Conservation (phyloP, 78 protist species). For the slime mould (Dictyostelium discoideum) region DNA sequence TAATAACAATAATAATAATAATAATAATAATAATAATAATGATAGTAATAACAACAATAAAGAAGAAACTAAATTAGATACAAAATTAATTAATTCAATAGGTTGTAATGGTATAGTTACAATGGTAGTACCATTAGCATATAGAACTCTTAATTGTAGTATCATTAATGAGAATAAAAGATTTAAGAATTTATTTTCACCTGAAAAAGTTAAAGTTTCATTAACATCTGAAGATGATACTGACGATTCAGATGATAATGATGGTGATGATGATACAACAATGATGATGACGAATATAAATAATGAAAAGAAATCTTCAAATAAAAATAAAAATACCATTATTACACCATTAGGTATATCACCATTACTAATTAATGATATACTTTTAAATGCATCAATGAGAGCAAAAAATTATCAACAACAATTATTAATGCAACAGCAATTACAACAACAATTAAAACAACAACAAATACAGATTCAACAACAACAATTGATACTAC, state of each 20-base stretch:
- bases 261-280: neutral
- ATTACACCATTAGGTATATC: constrained; percentile 1
- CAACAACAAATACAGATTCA: neutral
- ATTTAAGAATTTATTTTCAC: neutral
- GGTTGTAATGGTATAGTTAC: neutral
- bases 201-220: neutral
- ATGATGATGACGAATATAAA: too few relatives aligned
- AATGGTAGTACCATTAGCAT: neutral
- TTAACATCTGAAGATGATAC: neutral
- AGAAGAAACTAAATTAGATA: neutral
- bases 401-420: neutral
- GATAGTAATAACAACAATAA: neutral
- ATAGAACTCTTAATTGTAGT: neutral
- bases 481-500: neutral
- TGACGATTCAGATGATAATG: neutral
- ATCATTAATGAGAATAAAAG: neutral
- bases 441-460: neutral
- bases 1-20: neutral
- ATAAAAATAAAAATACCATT: neutral
- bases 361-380: neutral
- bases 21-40: too few relatives aligned
- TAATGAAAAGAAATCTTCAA: neutral
- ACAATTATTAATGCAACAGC: neutral
- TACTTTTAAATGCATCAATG: neutral
- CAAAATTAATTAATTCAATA: neutral